Evolutionary conservation across 306 rosid genomes (phyloP), one percentile per base, ranked within the genome.

Genomic region (Arachis stenosperma): DNA sequence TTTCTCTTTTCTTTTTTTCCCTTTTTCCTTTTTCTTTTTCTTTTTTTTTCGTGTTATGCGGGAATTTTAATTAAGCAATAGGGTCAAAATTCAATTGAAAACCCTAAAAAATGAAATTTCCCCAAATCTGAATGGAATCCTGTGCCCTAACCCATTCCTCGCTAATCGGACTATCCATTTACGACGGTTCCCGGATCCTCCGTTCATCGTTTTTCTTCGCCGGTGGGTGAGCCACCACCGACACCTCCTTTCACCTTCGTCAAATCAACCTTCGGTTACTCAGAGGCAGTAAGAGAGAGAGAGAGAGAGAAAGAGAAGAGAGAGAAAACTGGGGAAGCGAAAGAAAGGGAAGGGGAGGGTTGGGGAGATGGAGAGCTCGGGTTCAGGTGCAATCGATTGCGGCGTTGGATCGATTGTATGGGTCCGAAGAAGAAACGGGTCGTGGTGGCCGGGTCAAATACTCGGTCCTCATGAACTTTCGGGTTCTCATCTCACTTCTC

Each of bases 361-460:
- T 47, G 56, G 56, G 48, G 71, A 69, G 65, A 81, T 73, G 82
- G 84, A 80, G 46, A 66, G 75, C 46, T 70, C 85, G 61, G 82
- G 82, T 1, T 77, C 76, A 12, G 80, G 82, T 39, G 37, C 85
- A 3, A 74, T 63, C 69, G 87, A 83, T 68, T 79, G 81, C 46
- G 84, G 61, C 13, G 82, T 80, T 37, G 87, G 87, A 73, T 84
- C 87, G 36, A 77, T 84, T n/a, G 87, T 84, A 0, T 84, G 87
- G 87, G 87, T 84, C 27, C 74, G 82, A 14, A 57, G 87, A 76
- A 63, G 87, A 12, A 84, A 84, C 40, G 87, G 87, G 12, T 84
- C 87, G 27, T 84, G 87, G 87, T 84, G 87, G 87, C 87, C 87
- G n/a, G 87, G 87, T 44, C 87, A 84, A 76, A 84, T 84, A 55